A percentile compares a stretch with the other conserved stretches of the same genome.
phyloP scores from a whole-genome alignment of 2,329 filamentous ascomycete genomes.

The Ascochyta koolunga region DNA sequence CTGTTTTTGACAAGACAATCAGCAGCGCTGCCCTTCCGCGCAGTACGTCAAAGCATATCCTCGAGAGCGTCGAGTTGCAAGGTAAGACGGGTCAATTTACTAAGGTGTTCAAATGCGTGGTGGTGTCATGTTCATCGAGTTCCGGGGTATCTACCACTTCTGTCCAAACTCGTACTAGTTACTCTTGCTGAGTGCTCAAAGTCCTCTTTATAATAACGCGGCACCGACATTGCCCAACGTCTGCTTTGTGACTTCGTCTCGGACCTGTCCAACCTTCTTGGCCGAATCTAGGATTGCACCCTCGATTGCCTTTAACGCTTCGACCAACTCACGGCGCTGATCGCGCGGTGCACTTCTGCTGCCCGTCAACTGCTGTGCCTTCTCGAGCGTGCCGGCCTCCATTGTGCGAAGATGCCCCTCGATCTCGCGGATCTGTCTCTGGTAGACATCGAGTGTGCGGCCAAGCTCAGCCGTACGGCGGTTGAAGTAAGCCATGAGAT shows the following conservation, averaged over 20 bases:
- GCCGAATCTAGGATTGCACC: slow-evolving; percentile 57
- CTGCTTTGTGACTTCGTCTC: slow-evolving; percentile 56
- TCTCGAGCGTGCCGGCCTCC: slow-evolving; percentile 52
- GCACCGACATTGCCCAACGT: slow-evolving; percentile 45
- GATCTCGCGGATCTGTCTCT: slow-evolving; percentile 54
- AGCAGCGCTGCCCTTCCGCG: background rate
- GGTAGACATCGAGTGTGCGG: slow-evolving; percentile 49
- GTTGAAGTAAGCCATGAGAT: slow-evolving; percentile 56
- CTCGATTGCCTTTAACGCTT: slow-evolving; percentile 56
- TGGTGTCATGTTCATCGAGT: background rate
- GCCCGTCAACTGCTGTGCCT: slow-evolving; percentile 51
- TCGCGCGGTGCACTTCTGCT: slow-evolving; percentile 43
- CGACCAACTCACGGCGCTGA: slow-evolving; percentile 53
- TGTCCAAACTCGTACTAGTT: background rate
- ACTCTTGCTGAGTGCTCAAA: background rate
- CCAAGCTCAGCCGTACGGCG: slow-evolving; percentile 50
- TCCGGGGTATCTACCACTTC: slow-evolving; percentile 23
- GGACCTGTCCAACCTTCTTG: slow-evolving; percentile 53
- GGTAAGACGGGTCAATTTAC: too few species aligned
- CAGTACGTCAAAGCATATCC: background rate
- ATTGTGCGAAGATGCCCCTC: slow-evolving; percentile 57
- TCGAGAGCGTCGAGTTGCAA: background rate
- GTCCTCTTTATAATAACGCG: slow-evolving; percentile 28
- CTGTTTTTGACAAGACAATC: slow-evolving; percentile 10
- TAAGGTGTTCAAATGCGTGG: background rate